These are phyloP conservation scores for Tetrapisispora nanseiensis DNA, from an alignment of 805 yeast species.

Conservation along the genomic window DNA sequence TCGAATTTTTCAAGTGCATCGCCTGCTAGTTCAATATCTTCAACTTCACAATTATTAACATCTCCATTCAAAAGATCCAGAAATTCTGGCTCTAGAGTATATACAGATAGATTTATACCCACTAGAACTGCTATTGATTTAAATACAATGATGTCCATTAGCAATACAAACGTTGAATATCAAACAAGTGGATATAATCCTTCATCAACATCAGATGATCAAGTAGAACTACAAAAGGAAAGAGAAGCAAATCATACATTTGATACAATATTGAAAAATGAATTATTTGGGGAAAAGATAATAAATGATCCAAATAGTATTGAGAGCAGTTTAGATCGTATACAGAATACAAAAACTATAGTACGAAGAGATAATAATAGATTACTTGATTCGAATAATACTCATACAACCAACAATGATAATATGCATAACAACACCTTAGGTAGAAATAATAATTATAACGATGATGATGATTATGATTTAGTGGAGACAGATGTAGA, in stretches of 20 bases:
- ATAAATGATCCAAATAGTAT: conserved; percentile 34
- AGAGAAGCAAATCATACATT: conserved; percentile 84
- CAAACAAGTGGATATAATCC: not conserved
- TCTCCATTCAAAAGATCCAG: conserved; percentile 28
- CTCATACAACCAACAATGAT: not conserved
- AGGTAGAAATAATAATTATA: not conserved
- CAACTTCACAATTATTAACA: conserved; percentile 16
- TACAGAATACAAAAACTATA: conserved; percentile 21
- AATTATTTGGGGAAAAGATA: conserved; percentile 80
- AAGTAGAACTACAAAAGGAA: conserved; percentile 56
- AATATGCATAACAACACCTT: not conserved
- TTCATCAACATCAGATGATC: conserved; percentile 33
- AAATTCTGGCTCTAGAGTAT: conserved; percentile 31
- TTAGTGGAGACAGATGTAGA: conserved; percentile 4
- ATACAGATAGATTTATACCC: conserved; percentile 84
- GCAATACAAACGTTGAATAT: conserved; percentile 8
- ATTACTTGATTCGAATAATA: not conserved
- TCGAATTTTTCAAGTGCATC: not conserved
- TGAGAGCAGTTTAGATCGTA: conserved; percentile 27
- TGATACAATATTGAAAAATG: conserved; percentile 77
- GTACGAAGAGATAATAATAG: not conserved
- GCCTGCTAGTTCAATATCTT: conserved; percentile 13
- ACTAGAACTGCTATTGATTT: conserved; percentile 76
- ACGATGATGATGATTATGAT: conserved; percentile 3
- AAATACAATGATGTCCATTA: conserved; percentile 65